Conservation (phyloP, 1,139 yeast genomes). For the Yueomyces sp. region DNA sequence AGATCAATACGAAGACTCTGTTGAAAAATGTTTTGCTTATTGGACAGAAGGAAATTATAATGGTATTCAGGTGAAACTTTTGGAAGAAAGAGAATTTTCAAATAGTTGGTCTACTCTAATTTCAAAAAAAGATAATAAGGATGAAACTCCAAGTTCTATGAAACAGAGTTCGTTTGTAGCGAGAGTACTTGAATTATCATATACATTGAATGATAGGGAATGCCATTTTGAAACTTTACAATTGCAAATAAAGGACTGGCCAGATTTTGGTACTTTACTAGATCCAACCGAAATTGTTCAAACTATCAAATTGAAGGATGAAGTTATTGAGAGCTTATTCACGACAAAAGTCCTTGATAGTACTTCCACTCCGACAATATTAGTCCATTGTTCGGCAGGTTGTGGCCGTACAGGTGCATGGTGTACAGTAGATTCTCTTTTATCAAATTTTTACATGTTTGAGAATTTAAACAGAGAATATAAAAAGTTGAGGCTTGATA, state of each 20-base stretch:
- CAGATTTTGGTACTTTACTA: conserved; percentile 52
- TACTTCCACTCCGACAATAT: conserved; percentile 29
- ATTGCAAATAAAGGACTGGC: conserved; percentile 65
- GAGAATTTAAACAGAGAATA: conserved; percentile 10
- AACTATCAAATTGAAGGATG: conserved; percentile 22
- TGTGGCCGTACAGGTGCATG: conserved; percentile 88
- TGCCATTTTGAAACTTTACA: conserved; percentile 35
- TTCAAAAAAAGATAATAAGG: not conserved
- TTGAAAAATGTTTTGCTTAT: conserved; percentile 42
- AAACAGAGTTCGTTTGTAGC: conserved; percentile 12
- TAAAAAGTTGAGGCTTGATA: conserved; percentile 1
- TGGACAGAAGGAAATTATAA: conserved; percentile 32
- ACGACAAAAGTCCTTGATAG: conserved; percentile 10
- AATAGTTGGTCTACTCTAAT: not conserved
- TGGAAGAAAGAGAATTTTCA: conserved; percentile 7
- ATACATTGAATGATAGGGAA: conserved; percentile 13
- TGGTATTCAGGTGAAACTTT: conserved; percentile 15
- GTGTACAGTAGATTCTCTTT: conserved; percentile 50
- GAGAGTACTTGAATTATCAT: conserved; percentile 28
- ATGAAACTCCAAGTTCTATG: not conserved
- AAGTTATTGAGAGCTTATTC: conserved; percentile 12
- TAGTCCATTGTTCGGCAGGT: conserved; percentile 84
- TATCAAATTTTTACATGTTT: conserved; percentile 20
- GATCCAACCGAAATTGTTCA: conserved; percentile 25
- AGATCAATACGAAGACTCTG: conserved; percentile 40